Conservation (phyloP, 129 eudicot genomes). For the Apium graveolens region DNA sequence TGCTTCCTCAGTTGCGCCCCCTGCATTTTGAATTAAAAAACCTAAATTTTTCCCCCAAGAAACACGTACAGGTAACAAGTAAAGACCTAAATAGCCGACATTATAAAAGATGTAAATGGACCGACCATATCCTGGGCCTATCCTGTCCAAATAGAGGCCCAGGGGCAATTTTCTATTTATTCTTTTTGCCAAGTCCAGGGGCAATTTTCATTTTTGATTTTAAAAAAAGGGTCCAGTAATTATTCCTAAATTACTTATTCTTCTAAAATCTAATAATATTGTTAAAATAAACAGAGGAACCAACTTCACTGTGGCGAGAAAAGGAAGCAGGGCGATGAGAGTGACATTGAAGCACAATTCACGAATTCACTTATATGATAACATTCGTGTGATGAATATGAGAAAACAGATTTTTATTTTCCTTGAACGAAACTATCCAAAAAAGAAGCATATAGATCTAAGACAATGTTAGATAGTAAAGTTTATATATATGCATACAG, state of each 20-base stretch:
- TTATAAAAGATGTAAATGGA: neutral
- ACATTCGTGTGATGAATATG: neutral
- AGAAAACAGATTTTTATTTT: neutral
- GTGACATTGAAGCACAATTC: neutral
- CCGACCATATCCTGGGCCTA: neutral
- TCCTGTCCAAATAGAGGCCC: neutral
- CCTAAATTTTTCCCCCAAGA: neutral
- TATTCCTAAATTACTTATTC: neutral
- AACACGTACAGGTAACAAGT: neutral
- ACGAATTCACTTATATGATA: neutral
- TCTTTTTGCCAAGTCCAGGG: no score
- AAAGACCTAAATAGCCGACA: neutral
- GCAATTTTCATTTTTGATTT: neutral
- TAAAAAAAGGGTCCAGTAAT: neutral
- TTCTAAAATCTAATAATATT: neutral
- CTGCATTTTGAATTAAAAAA: slow-evolving; percentile 26
- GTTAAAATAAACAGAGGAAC: neutral
- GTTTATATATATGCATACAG: neutral
- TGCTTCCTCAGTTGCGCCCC: slow-evolving; percentile 87
- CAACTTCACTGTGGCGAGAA: neutral
- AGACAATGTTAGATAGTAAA: neutral
- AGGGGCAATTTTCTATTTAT: neutral
- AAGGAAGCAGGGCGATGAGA: neutral
- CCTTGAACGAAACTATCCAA: neutral
- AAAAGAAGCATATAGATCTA: neutral